Base-by-base conservation (phyloP, 1,139 yeast genomes). In the Scheffersomyces insectosa region DNA sequence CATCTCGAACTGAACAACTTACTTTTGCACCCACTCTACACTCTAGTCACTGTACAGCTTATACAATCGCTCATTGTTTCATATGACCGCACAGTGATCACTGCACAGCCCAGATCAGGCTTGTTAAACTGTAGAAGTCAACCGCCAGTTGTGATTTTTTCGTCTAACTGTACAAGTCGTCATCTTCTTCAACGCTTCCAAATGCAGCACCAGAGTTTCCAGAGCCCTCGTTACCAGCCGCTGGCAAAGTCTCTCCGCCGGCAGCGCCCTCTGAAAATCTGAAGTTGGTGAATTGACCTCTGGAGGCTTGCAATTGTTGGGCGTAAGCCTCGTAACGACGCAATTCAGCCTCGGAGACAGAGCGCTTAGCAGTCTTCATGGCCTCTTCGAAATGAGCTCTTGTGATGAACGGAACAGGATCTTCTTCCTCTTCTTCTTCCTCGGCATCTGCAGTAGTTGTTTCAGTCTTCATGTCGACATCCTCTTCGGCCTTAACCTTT, bases 251-350 rank as follows among this genome's bases (percentile, higher is more conserved):
- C 28, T 50, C 49, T 10, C 55, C 63, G 34, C 65, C 66, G 42
- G 70, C 73, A 41, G 66, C 73, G 41, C 65, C 66, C 56, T 71
- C 86, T 60, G 79, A 77, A 58, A 86, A 85, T 65, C 84, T 83
- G 63, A 86, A 85, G 68, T 83, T 85, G 49, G 88, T 70, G 65
- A 83, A 84, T 69, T 85, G 93, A 45, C 99, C 99, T 70, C 99
- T 88, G 1, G 97, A 88, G 41, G 96, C 88, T 68, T 85, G 95
- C 66, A 95, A 79, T 72, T 93, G 97, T 69, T 90, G 97, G 44
- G 99, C 97, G 62, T 91, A 95, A 12, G 98, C 95, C 74, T 95
- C 99, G 66, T 95, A 95, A 73, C 99, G 93, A 72, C 99, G 93
- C 62, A 95, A 81, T 71, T 95, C 99, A 37, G 97, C 87, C 64